Evolutionary conservation across 805 yeast genomes (phyloP).

Genomic region (Gaillardinia entomophila): DNA sequence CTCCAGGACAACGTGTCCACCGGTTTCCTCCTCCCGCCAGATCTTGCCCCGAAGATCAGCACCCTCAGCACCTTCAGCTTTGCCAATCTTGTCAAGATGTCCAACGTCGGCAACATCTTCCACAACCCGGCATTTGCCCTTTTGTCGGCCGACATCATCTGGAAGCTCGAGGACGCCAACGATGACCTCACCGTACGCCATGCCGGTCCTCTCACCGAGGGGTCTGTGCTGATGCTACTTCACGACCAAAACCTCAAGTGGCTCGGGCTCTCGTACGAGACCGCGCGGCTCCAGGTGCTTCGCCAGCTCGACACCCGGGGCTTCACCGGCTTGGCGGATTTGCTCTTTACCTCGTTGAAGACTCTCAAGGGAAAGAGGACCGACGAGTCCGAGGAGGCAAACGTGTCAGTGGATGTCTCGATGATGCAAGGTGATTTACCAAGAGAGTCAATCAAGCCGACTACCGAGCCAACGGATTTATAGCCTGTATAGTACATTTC

Average conservation of each 20-base stretch:
- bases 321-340: conserved; percentile 42
- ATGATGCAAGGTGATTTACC: too few relatives aligned
- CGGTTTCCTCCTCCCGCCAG: conserved; percentile 32
- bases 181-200: conserved; percentile 30
- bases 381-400: too few relatives aligned
- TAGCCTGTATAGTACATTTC: too few relatives aligned
- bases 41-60: conserved; percentile 24
- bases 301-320: conserved; percentile 37
- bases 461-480: too few relatives aligned
- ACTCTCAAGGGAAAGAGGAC: too few relatives aligned
- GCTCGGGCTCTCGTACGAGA: conserved; percentile 38
- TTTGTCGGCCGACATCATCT: conserved; percentile 36
- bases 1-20: conserved; percentile 26
- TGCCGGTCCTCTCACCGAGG: conserved; percentile 49
- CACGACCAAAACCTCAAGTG: conserved; percentile 25
- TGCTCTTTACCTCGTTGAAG: conserved; percentile 50
- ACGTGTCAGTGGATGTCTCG: too few relatives aligned
- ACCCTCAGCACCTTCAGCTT: conserved; percentile 24
- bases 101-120: conserved; percentile 37
- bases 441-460: too few relatives aligned
- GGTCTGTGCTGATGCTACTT: conserved; percentile 28
- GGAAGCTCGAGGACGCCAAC: conserved; percentile 41
- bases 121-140: conserved; percentile 48
- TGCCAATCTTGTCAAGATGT: conserved; percentile 21
- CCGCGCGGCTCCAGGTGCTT: conserved; percentile 40